Percentiles rank a stretch among this genome's conserved stretches.
phyloP scores from a whole-genome alignment of 768 basidiomycete species.

The Tylopilus cervinicoccineus region DNA sequence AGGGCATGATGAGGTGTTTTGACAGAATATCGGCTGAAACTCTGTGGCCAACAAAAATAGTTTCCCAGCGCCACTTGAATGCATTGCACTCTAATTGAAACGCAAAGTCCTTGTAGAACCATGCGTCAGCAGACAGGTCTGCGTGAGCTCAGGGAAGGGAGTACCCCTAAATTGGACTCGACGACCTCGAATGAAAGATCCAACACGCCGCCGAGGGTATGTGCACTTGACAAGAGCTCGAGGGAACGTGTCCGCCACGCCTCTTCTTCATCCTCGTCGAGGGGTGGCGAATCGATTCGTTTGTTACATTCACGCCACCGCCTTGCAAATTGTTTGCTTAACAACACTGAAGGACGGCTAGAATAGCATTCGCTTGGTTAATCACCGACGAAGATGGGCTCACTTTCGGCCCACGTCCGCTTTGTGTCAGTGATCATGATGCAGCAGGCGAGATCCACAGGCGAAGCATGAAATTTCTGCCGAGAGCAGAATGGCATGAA shows the following conservation, averaged over 20 bases:
- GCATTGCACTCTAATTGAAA: constrained; percentile 53
- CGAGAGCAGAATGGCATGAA: constrained; percentile 9
- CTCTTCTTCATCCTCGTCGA: constrained; percentile 46
- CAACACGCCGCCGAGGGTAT: constrained; percentile 57
- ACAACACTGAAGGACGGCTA: constrained; percentile 40
- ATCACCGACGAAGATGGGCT: constrained; percentile 17
- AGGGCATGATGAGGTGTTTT: constrained; percentile 71
- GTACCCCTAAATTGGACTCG: constrained; percentile 58
- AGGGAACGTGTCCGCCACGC: constrained; percentile 56
- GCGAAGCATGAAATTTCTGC: constrained; percentile 63
- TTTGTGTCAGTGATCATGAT: constrained; percentile 73
- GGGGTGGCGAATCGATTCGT: constrained; percentile 26
- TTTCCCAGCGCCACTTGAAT: constrained; percentile 82
- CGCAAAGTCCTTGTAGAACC: constrained; percentile 54
- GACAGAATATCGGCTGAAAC: constrained; percentile 70
- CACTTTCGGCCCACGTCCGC: constrained; percentile 74
- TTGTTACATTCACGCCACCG: constrained; percentile 66
- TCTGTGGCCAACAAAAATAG: constrained; percentile 58
- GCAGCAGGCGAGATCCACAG: constrained; percentile 53
- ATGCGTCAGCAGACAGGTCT: constrained; percentile 12
- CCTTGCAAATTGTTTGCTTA: constrained; percentile 56
- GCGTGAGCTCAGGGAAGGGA: neutral
- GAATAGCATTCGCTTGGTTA: constrained; percentile 17
- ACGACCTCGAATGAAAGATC: constrained; percentile 58
- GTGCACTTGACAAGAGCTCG: constrained; percentile 51